Conservation (phyloP, 345 rosid species). For the Corymbia maculata region DNA sequence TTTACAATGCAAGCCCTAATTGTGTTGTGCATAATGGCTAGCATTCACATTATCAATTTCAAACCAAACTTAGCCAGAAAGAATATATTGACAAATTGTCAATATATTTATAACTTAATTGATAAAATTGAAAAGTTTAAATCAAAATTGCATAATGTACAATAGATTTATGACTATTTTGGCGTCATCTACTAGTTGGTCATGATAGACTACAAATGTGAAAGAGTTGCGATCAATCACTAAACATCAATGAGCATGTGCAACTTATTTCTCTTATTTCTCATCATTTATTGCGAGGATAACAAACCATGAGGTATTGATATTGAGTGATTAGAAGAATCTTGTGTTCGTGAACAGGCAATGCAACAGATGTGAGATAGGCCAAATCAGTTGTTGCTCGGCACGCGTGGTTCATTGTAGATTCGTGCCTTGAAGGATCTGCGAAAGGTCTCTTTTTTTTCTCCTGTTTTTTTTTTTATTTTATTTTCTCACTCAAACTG, state of each 20-base stretch:
- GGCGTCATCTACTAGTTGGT: background rate
- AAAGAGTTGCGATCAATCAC: background rate
- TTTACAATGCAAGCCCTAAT: rapidly evolving
- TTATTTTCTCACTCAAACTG: background rate
- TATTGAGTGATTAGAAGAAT: background rate
- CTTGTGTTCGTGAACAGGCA: background rate
- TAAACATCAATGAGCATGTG: background rate
- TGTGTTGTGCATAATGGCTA: background rate
- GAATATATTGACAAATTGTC: rapidly evolving
- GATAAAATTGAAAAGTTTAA: no score
- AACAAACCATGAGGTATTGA: background rate
- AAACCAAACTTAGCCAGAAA: background rate
- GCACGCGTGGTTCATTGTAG: background rate
- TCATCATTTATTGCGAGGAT: no score
- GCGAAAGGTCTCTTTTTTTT: background rate
- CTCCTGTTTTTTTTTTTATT: no score
- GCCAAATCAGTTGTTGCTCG: background rate
- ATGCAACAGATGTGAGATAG: background rate
- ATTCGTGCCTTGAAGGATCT: background rate
- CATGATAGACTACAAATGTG: background rate
- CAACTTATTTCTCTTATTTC: background rate
- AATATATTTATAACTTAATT: no score
- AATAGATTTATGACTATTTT: no score
- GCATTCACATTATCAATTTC: background rate
- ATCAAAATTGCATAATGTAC: no score